These are phyloP conservation scores for Filobasidium wieringae DNA, from an alignment of 768 basidiomycete genomes.

Conservation along the genomic window DNA sequence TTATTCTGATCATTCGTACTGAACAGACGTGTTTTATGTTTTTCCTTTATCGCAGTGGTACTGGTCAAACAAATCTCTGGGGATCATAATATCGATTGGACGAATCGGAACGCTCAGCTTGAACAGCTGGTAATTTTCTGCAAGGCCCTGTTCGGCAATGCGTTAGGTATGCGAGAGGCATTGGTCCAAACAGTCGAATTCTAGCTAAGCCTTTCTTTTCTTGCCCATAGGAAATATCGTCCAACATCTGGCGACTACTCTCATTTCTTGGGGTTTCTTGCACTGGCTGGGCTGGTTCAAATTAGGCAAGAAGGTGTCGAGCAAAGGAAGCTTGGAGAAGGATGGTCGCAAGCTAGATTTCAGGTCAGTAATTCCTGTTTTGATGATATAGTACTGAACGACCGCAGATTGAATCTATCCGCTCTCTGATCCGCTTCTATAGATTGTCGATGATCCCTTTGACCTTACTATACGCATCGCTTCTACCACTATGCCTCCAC, in stretches of 20 bases:
- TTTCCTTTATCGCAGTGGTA: neutral
- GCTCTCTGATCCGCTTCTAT: neutral
- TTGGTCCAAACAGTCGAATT: too few relatives aligned
- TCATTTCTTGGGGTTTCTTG: neutral
- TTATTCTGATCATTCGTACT: neutral
- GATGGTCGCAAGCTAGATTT: slow-evolving; percentile 31
- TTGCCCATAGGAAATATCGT: neutral
- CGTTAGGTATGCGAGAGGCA: neutral
- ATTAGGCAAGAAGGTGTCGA: neutral
- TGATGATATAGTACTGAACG: neutral
- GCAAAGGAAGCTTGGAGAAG: slow-evolving; percentile 11
- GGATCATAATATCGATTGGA: neutral
- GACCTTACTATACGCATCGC: slow-evolving; percentile 31
- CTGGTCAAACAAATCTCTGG: neutral
- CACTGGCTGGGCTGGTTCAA: neutral
- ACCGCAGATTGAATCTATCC: neutral
- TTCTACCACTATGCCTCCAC: slow-evolving; percentile 33
- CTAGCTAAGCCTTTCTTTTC: too few relatives aligned
- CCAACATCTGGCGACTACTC: slow-evolving; percentile 3
- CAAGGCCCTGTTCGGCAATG: neutral
- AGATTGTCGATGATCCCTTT: slow-evolving; percentile 25
- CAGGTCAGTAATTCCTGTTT: slow-evolving; percentile 15
- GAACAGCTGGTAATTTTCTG: neutral
- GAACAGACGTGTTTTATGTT: too few relatives aligned
- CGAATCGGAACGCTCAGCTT: neutral